phyloP scores from a whole-genome alignment of 1,284 basidiomycete species.

The Irpex sp. region DNA sequence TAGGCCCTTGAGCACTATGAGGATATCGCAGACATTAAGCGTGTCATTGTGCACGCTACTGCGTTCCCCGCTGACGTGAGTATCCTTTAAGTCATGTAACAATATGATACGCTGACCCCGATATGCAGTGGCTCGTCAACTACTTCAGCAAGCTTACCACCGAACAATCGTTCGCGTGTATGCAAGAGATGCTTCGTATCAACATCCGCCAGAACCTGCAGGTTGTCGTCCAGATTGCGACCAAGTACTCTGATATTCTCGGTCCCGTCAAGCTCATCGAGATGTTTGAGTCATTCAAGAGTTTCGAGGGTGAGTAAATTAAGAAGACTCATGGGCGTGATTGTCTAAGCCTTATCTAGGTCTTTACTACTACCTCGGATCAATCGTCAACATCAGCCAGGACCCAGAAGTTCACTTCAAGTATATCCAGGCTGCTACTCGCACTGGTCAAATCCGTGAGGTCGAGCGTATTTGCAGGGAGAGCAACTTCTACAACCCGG shows the following conservation, averaged over 20 bases:
- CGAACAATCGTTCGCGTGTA: slow-evolving; percentile 97
- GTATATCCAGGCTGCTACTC: slow-evolving; percentile 99
- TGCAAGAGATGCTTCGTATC: slow-evolving; percentile 97
- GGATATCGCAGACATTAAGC: slow-evolving; percentile 97
- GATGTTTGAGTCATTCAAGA: slow-evolving; percentile 99
- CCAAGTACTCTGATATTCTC: slow-evolving; percentile 98
- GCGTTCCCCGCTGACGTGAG: slow-evolving; percentile 86
- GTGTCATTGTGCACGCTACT: slow-evolving; percentile 95
- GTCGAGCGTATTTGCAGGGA: slow-evolving; percentile 99
- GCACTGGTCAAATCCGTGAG: slow-evolving; percentile 98
- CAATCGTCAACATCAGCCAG: slow-evolving; percentile 95
- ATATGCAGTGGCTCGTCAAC: slow-evolving; percentile 90
- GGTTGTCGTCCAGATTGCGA: slow-evolving; percentile 97
- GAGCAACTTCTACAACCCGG: slow-evolving; percentile 97
- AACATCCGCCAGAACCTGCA: slow-evolving; percentile 99
- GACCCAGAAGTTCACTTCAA: slow-evolving; percentile 99
- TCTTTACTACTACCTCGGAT: slow-evolving; percentile 97
- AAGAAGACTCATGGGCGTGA: neutral
- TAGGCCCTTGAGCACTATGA: slow-evolving; percentile 99
- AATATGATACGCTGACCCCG: slow-evolving; percentile 3
- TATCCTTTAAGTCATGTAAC: slow-evolving; percentile 1
- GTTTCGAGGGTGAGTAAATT: slow-evolving; percentile 80
- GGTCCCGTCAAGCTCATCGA: slow-evolving; percentile 98
- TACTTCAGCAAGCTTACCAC: slow-evolving; percentile 98
- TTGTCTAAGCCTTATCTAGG: slow-evolving; percentile 50